phyloP scores from a whole-genome alignment of 169 alveolate species.

The Eimeria praecox region DNA sequence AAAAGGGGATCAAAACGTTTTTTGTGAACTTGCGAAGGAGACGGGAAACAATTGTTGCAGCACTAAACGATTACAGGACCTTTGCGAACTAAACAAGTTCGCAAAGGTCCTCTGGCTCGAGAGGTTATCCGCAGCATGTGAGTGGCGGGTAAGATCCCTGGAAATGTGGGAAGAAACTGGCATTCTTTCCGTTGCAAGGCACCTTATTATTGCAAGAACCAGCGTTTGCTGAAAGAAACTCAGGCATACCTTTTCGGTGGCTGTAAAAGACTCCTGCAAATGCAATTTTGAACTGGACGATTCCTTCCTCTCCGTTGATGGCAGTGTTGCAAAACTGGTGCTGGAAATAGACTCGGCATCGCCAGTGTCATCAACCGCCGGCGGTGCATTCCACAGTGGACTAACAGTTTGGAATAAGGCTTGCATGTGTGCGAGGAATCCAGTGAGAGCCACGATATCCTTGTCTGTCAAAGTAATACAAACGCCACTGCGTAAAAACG shows the following conservation, averaged over 20 bases:
- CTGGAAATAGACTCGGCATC: not conserved
- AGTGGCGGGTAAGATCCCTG: not conserved
- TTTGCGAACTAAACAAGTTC: not conserved
- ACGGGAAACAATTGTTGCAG: not conserved
- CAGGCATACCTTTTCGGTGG: constrained; percentile 5
- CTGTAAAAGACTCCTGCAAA: not conserved
- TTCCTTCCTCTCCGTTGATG: not conserved
- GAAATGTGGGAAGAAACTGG: not conserved
- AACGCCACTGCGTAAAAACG: constrained; percentile 57
- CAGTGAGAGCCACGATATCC: constrained; percentile 54
- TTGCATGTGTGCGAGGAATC: not conserved
- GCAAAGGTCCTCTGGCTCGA: not conserved
- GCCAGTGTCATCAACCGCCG: not conserved
- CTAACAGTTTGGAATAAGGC: not conserved
- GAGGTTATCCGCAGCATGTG: not conserved
- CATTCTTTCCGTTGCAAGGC: not conserved
- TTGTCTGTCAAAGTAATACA: constrained; percentile 59
- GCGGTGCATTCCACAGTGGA: constrained; percentile 1
- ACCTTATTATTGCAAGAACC: not conserved
- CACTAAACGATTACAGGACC: not conserved
- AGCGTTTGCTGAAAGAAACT: not conserved
- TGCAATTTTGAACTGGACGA: not conserved
- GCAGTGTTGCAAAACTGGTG: not conserved
- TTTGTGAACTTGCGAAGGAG: not conserved
- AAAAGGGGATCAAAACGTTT: not conserved